phyloP scores from a whole-genome alignment of 768 basidiomycete genomes.

The Daedaleopsis sinensis region DNA sequence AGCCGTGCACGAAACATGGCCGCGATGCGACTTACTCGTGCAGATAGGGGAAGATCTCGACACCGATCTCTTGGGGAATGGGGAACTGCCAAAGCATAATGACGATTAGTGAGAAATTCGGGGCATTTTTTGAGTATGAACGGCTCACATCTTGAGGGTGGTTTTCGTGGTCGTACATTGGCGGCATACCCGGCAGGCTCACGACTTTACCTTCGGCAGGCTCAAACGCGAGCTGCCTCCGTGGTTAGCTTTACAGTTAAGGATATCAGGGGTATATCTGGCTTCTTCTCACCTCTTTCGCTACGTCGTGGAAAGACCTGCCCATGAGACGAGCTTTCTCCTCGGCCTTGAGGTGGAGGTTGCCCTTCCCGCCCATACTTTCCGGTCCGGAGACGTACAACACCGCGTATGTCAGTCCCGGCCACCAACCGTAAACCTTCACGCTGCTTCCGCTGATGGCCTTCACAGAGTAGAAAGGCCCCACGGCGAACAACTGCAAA shows the following conservation, averaged over 20 bases:
- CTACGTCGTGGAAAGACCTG: neutral
- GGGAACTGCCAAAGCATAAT: conserved; percentile 4
- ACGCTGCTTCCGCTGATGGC: conserved; percentile 11
- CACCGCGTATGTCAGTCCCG: conserved; percentile 2
- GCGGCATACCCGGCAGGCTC: conserved; percentile 22
- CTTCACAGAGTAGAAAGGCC: neutral
- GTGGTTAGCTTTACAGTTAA: neutral
- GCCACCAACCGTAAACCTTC: conserved; percentile 15
- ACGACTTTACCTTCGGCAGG: conserved; percentile 11
- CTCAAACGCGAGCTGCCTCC: neutral
- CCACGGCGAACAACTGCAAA: conserved; percentile 7
- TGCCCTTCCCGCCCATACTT: conserved; percentile 11
- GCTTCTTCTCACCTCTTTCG: conserved; percentile 2
- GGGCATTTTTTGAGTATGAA: neutral
- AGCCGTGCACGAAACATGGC: neutral
- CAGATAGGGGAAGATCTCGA: neutral
- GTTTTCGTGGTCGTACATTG: conserved; percentile 27
- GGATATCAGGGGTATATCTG: neutral
- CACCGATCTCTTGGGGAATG: neutral
- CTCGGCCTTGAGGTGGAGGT: conserved; percentile 11
- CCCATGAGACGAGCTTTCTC: conserved; percentile 7
- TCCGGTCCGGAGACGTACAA: conserved; percentile 17
- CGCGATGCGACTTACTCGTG: neutral
- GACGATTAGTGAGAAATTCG: too few relatives aligned
- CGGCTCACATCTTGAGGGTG: conserved; percentile 21